Base-by-base conservation (phyloP, 805 yeast genomes). In the Cyberlindnera sargentensis region DNA sequence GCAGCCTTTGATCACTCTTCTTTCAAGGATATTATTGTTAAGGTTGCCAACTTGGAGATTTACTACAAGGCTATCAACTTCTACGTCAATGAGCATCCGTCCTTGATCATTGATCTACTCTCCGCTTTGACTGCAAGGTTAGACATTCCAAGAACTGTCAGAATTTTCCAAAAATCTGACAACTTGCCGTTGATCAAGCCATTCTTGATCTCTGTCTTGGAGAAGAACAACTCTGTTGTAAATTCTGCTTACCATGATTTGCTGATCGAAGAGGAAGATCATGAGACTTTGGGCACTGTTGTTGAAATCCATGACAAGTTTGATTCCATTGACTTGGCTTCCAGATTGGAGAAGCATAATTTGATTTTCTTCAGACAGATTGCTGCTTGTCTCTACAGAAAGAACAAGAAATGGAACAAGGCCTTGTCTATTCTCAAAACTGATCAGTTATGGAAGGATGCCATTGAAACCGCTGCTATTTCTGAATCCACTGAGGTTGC, bases 61-160 rank as follows among this genome's bases (percentile, higher is more conserved):
- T 93, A 90, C 70, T 93, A 91, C 80, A 88, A 89, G 71, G 97
- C 98, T 9, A 86, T 93, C 60, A 90, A 87, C 71, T 93, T 93
- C 65, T 93, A 93, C 67, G 80, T 91, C 65, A 78, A 78, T 42
- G 91, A 89, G 68, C 95, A 89, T 66, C 99, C 99, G 49, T 81
- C 90, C 43, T 75, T 91, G 52, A 73, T 93, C 58, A 84, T 85
- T 45, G 99, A 93, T 61, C 73, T 93, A 63, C 73, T 93, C 56
- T 67, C 90, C 7, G 95, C 79, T 9, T 74, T 93, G 60, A 75
- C 90, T 11, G 87, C 96, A 45, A 86, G 95, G 67, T 73, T 93
- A 50, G 99, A 93, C 58, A 82, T 93, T 55, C 85, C 96, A 59
- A 82, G 97, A 69, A 95, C 91, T 44, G 96, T 93, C 36, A 79